phyloP scores from a whole-genome alignment of 805 yeast genomes.

The Sugiyamaella chiloensis region DNA sequence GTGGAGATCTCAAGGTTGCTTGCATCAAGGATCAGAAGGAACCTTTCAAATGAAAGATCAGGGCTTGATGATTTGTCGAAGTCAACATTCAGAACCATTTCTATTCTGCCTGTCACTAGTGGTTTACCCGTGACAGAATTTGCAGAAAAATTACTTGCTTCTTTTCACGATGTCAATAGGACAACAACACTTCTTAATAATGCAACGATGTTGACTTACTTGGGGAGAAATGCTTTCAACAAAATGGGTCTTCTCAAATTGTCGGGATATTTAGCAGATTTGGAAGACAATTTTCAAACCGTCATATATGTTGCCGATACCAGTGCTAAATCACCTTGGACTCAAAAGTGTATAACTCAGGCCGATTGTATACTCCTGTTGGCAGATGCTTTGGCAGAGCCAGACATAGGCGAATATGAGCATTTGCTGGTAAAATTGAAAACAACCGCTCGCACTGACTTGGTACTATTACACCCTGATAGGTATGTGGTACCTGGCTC shows the following conservation, averaged over 20 bases:
- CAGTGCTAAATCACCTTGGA: conserved; percentile 80
- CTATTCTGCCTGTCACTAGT: conserved; percentile 71
- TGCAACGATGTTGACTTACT: conserved; percentile 68
- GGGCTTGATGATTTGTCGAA: conserved; percentile 8
- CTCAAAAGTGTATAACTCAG: conserved; percentile 85
- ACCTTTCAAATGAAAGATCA: conserved; percentile 5
- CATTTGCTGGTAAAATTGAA: conserved; percentile 66
- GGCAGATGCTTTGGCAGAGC: conserved; percentile 75
- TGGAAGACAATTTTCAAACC: conserved; percentile 87
- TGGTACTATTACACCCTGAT: conserved; percentile 80
- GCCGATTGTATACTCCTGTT: conserved; percentile 90
- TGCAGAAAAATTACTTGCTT: conserved; percentile 67
- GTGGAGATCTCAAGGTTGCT: conserved; percentile 85
- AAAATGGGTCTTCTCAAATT: conserved; percentile 80
- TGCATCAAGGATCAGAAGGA: conserved; percentile 49
- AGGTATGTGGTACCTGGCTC: conserved; percentile 79
- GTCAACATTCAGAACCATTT: conserved; percentile 65
- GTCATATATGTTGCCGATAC: conserved; percentile 89
- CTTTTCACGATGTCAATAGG: conserved; percentile 68
- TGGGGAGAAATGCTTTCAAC: conserved; percentile 92
- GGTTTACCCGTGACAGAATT: conserved; percentile 88
- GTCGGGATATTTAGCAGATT: conserved; percentile 83
- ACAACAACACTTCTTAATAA: conserved; percentile 79
- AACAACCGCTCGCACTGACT: conserved; percentile 83
- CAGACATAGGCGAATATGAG: conserved; percentile 84